Base-by-base conservation (phyloP, 1,284 basidiomycete species). In the Psilocybe mexicana region DNA sequence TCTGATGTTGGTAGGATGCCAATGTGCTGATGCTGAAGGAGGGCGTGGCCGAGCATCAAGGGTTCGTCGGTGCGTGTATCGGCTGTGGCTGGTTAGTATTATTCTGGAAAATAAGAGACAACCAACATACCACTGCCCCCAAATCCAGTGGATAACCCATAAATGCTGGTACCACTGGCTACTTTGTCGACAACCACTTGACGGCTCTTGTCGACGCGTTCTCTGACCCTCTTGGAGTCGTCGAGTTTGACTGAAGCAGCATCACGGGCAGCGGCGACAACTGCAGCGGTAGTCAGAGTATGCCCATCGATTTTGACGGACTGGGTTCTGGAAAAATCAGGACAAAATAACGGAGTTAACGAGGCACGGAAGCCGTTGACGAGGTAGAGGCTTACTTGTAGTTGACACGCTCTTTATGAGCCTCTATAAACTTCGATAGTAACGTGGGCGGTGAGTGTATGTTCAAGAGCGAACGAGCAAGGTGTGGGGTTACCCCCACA, bases 61-160 rank as follows among this genome's bases (percentile, higher is more conserved):
- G 88, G 84, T 61, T 89, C 75, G 63, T 84, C 80, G 0, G 91
- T 92, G 43, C 90, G 82, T 6, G 89, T 92, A 68, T 68, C 67
- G 78, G 0, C 76, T 79, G 69, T 44, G 57, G 73, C 72, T 48
- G 74, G 83, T 70, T 76, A 77, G 11, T 12, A 40, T 28, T 40
- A 42, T 49, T 43, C 65, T 48, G 42, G 56, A 43, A 44, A 81
- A 82, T 54, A 80, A 80, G 42, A 81, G 83, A 55, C 76, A 80
- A 36, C 81, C 77, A 43, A 69, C 79, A 60, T 63, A 85, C 86
- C 87, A 65, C 86, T 88, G 10, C 88, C 88, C 52, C 90, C 90
- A 65, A 90, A 92, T 42, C 90, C 90, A 8, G 90, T 92, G 50
- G 86, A 88, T 26, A 92, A 80, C n/a, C 91, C 91, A 65, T 93